Evolutionary conservation across 1,284 basidiomycete species (phyloP), one percentile per base, ranked within the genome.

Genomic region (Singerocomus rubriflavus): DNA sequence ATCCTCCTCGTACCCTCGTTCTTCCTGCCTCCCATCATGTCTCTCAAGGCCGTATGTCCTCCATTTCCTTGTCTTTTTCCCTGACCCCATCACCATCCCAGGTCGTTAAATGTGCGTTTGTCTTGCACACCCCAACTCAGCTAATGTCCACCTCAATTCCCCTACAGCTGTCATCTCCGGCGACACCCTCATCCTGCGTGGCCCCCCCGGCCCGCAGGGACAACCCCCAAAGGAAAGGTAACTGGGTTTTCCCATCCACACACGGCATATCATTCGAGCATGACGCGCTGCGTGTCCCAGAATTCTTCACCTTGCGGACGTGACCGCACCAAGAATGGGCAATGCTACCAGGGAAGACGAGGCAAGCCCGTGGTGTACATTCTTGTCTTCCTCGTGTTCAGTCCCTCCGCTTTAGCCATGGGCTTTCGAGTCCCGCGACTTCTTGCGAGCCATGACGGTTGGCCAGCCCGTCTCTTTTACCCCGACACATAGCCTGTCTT

Each of bases 341-440:
- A 89, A 84, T 9, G 74, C 85, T 25, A 79, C 80, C 25, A 79
- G 93, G 52, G 89, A 93, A 58, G 94, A 97, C 66, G 93, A 97
- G 78, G 91, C 87, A 57, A 56, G 78, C 59, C 40, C 14, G 3
- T 11, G 3, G 21, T 16, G 12, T 8, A 33, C 47, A 6, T 30
- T 8, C 21, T 27, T 27, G 12, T 39, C 33, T 16, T 17, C 13
- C 16, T 16, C 13, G 1, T 35, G 3, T 47, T 58, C 3, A 64
- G 2, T 3, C 10, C 25, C 25, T 29, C 0, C 31, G 4, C n/a
- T 3, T 36, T 43, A 94, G 89, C 84, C 88, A 9, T 93, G 88
- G 81, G 91, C 94, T 5, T 98, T 90, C 66, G 90, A 95, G 65
- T 86, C 93, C 37, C 87, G 96, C 62, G 96, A 98, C 73, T 97